Evolutionary conservation across 1,284 basidiomycete species (phyloP), one percentile per base, ranked within the genome.

Genomic region (Xerocomus cyaneibrunnescens): DNA sequence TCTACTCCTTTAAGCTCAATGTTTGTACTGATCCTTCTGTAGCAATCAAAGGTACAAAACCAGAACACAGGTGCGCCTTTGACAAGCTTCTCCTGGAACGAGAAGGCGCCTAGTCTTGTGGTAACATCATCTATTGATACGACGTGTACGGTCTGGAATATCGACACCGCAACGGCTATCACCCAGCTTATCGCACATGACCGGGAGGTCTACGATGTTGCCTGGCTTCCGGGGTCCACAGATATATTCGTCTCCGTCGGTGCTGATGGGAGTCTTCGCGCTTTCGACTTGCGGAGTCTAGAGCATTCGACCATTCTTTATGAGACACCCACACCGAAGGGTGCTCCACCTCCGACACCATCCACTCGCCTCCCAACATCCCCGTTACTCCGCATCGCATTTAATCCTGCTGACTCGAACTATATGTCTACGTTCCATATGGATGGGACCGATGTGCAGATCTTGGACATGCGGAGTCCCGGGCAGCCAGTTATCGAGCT

Each of bases 251-350:
- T 98, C 30, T 96, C 93, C 14, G 97, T 99, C 19, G 97, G 97
- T 22, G 97, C 96, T 13, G 97, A 99, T 67, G 97, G 97, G 12
- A 94, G 89, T 53, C 76, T 99, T 32, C 90, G 97, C 43, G 95
- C 97, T 8, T 99, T 99, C 68, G 97, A 99, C 71, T 75, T 99
- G 50, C 87, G 97, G 34, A 92, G 90, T 60, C 79, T 99, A 40
- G 97, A 99, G 69, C 97, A 99, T 72, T 98, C 94, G 8, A 99
- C 97, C 3, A 99, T 99, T 62, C 80, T 99, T 40, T 99, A 98
- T 71, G 97, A 99, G 75, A 94, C 94, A 0, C 87, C 92, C 2
- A 79, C 84, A 10, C 85, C 88, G 1, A 89, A 89, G 68, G 82
- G 82, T 60, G 73, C 80, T 3, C 77, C 79, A 16, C 80, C 80